phyloP scores from a whole-genome alignment of 2,329 filamentous ascomycete species.

The Colletotrichum sp. region DNA sequence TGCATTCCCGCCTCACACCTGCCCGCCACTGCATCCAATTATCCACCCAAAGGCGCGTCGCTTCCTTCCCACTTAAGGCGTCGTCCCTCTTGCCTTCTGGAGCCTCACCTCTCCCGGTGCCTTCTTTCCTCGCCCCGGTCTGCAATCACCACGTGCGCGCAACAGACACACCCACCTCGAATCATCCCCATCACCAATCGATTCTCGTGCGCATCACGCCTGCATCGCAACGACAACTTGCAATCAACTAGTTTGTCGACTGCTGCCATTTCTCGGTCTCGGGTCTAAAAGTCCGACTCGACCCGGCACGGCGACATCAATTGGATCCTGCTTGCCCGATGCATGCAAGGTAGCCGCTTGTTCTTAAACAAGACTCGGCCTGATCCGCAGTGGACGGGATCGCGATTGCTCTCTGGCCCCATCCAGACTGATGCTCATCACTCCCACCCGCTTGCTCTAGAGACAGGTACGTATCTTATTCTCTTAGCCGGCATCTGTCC shows the following conservation, averaged over 20 bases:
- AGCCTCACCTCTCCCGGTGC: neutral
- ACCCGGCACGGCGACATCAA: neutral
- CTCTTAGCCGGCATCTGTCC: neutral
- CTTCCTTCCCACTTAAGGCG: neutral
- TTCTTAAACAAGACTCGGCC: conserved; percentile 13
- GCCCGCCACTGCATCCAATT: conserved; percentile 7
- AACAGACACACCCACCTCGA: neutral
- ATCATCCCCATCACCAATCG: neutral
- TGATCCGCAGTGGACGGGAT: conserved; percentile 21
- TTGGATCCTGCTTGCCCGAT: neutral
- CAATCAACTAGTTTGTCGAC: neutral
- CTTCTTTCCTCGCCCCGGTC: neutral
- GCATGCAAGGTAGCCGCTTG: conserved; percentile 15
- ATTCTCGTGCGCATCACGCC: neutral
- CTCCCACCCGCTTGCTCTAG: neutral
- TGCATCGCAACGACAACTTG: neutral
- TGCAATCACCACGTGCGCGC: neutral
- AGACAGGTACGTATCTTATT: neutral
- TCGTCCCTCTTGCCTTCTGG: neutral
- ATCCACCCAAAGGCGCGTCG: neutral
- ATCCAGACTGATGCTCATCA: neutral
- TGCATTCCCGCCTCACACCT: conserved; percentile 20
- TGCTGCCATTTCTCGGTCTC: neutral
- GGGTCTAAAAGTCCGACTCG: neutral
- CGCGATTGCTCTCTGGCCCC: conserved; percentile 17